These are phyloP conservation scores for Podospora appendiculata DNA, from an alignment of 495 filamentous ascomycete species.

Conservation along the genomic window DNA sequence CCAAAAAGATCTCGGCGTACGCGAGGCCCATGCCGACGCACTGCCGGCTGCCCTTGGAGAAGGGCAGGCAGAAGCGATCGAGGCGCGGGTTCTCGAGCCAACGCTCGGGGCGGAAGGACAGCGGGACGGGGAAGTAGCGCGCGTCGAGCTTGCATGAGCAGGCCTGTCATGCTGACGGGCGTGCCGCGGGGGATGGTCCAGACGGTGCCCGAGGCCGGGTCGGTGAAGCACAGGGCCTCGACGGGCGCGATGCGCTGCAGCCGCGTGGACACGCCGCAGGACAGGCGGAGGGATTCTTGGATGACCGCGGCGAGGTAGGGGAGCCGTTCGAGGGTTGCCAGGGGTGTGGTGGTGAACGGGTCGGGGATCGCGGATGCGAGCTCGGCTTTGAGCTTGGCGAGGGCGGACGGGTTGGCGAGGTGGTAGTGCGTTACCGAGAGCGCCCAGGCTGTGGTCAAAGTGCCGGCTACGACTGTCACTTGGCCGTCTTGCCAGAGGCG, in stretches of 20 bases:
- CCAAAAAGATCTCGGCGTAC: too few relatives aligned
- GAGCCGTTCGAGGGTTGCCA: slow-evolving; percentile 35
- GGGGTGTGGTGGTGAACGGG: slow-evolving; percentile 11
- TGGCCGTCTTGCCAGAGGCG: slow-evolving; percentile 26
- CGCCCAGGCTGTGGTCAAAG: slow-evolving; percentile 18
- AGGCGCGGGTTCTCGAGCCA: slow-evolving; percentile 26
- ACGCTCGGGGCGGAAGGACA: slow-evolving; percentile 36
- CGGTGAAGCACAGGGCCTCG: slow-evolving; percentile 29
- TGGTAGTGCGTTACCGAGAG: slow-evolving; percentile 20
- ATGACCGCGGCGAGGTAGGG: slow-evolving; percentile 36
- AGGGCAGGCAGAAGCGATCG: too few relatives aligned
- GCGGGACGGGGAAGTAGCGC: slow-evolving; percentile 33
- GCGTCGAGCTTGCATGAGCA: slow-evolving; percentile 32
- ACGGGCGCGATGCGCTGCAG: slow-evolving; percentile 35
- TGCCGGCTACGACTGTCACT: slow-evolving; percentile 17
- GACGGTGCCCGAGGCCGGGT: too few relatives aligned
- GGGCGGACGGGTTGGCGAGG: slow-evolving; percentile 11
- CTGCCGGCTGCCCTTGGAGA: too few relatives aligned
- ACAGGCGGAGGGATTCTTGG: slow-evolving; percentile 35
- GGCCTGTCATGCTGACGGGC: slow-evolving; percentile 33
- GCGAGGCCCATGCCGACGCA: too few relatives aligned
- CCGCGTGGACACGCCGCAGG: slow-evolving; percentile 32
- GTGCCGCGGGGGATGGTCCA: slow-evolving; percentile 10
- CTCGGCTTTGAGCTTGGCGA: slow-evolving; percentile 18
- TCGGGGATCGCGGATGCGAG: slow-evolving; percentile 10